Evolutionary conservation across 2,329 filamentous ascomycete genomes (phyloP), one percentile per base, ranked within the genome.

Genomic region (Alternaria dauci): DNA sequence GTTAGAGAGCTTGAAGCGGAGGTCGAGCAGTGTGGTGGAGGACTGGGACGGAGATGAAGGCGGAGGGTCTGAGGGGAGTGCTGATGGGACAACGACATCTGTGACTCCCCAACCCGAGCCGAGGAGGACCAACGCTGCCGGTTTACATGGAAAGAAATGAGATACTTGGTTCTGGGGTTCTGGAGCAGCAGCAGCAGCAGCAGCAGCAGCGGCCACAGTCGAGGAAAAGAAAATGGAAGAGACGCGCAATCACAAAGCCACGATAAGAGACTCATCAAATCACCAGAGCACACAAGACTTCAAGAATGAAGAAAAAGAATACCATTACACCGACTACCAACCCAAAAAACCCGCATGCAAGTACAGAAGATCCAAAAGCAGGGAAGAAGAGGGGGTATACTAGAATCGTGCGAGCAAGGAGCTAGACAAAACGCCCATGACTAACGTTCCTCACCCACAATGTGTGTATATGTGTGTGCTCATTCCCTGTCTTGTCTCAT

Each of bases 331-430:
- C 46, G 14, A 50, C 46, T 36, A 50, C 32, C 32, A 26, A 50
- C 12, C 46, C 46, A 36, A 38, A 38, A 41, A 41, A 30, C 25
- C 23, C 50, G 28, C 26, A 41, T 18, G 20, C 32, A 36, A 52
- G 34, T 41, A 30, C 28, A 41, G 25, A 39, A 38, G 9, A 52
- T 52, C 36, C 50, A 52, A 52, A 41, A 26, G 25, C 50, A 52
- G 50, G 50, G 36, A 30, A 52, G 50, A 42, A 25, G 39, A 18
- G 48, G 48, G 36, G 50, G 50, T 52, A 52, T 52, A 52, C 50
- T 41, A 52, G 36, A 52, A 52, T 41, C 23, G 46, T 52, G 50
- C 50, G 38, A 41, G 50, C 50, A 30, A 41, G 34, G 50, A 39
- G 50, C 18, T 8, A 25, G 38, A 30, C 46, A 36, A 50, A 38